Evolutionary conservation across 495 filamentous ascomycete species (phyloP).

Genomic region (Xylaria acuta): DNA sequence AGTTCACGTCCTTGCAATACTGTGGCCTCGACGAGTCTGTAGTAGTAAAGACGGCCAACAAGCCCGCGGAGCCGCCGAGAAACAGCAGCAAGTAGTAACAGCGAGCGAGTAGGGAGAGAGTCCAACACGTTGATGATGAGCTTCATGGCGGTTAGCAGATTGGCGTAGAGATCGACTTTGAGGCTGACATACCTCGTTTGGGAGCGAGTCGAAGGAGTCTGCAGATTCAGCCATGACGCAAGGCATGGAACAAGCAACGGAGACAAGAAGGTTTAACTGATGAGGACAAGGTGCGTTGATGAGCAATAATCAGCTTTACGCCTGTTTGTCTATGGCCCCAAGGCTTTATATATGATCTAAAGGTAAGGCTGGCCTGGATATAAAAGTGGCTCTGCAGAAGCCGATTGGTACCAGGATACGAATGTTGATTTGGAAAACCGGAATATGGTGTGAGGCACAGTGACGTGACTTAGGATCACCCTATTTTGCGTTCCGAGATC

Average conservation of each 20-base stretch:
- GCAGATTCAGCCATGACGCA: slow-evolving; percentile 39
- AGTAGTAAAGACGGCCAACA: slow-evolving; percentile 70
- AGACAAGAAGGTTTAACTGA: slow-evolving; percentile 36
- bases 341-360: slow-evolving; percentile 16
- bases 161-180: not conserved
- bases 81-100: slow-evolving; percentile 67
- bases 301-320: slow-evolving; percentile 2
- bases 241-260: slow-evolving; percentile 40
- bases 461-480: slow-evolving; percentile 17
- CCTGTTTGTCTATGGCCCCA: not conserved
- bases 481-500: slow-evolving; percentile 2
- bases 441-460: slow-evolving; percentile 19
- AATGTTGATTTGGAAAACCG: not conserved
- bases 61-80: slow-evolving; percentile 72
- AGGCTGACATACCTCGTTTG: slow-evolving; percentile 52
- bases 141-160: slow-evolving; percentile 48
- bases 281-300: slow-evolving; percentile 36
- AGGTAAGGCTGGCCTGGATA: not conserved
- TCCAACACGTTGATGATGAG: slow-evolving; percentile 71
- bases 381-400: not conserved
- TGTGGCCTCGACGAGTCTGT: slow-evolving; percentile 65
- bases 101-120: slow-evolving; percentile 61
- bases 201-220: slow-evolving; percentile 45
- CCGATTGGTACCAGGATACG: not conserved
- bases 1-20: slow-evolving; percentile 65